These are phyloP conservation scores for Geosmithia flava DNA, from an alignment of 2,329 filamentous ascomycete genomes.

Conservation along the genomic window DNA sequence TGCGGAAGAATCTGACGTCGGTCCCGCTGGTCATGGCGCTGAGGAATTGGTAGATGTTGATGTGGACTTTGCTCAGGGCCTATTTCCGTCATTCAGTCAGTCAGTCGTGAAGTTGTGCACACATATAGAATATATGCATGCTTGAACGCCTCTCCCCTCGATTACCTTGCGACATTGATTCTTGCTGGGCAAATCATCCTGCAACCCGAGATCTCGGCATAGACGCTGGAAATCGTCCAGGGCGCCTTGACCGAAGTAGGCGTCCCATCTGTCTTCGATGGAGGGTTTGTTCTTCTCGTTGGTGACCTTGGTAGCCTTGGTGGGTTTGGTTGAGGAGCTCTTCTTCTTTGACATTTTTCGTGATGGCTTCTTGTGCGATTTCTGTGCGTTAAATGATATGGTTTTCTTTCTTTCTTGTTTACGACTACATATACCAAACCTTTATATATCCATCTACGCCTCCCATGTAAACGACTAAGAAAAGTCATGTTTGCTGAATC, in stretches of 20 bases:
- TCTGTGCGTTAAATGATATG: too few species aligned
- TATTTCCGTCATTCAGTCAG: conserved; percentile 8
- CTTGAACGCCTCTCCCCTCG: conserved; percentile 1
- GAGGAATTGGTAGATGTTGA: conserved; percentile 39
- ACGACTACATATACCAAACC: too few species aligned
- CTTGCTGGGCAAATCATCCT: conserved; percentile 24
- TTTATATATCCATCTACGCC: too few species aligned
- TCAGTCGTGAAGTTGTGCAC: too few species aligned
- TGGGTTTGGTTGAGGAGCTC: neutral
- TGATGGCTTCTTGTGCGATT: neutral
- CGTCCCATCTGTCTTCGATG: conserved; percentile 3
- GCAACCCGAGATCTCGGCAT: conserved; percentile 28
- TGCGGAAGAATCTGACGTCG: conserved; percentile 18
- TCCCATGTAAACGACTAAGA: too few species aligned
- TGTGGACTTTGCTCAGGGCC: conserved; percentile 26
- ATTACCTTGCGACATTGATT: conserved; percentile 31
- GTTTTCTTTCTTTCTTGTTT: too few species aligned
- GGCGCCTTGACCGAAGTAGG: conserved; percentile 15
- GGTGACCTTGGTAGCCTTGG: neutral
- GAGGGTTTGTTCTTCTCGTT: conserved; percentile 11
- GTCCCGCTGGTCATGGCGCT: conserved; percentile 13
- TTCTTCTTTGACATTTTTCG: neutral
- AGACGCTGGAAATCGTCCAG: conserved; percentile 32
- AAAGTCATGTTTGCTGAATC: too few species aligned
- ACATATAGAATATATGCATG: too few species aligned